A percentile compares a stretch with the other conserved stretches of the same genome.
These are phyloP conservation scores for Arabis alpina DNA, from an alignment of 345 rosid species.

Conservation along the genomic window DNA sequence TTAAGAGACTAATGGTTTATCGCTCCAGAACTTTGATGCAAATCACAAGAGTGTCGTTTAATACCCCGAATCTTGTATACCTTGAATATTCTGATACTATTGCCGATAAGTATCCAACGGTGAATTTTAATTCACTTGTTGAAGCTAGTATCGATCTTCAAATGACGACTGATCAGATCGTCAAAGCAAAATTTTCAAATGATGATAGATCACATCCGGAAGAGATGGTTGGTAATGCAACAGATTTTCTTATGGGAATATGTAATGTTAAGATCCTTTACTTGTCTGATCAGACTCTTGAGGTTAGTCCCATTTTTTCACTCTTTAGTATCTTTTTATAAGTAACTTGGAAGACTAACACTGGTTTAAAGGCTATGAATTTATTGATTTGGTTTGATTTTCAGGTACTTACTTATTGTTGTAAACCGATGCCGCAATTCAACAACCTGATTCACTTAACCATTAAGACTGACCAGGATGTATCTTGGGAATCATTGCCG, in stretches of 20 bases:
- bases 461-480: not conserved
- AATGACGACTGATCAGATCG: not conserved
- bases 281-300: not conserved
- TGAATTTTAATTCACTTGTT: not conserved
- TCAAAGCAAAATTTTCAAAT: too few species aligned
- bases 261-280: not conserved
- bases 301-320: not conserved
- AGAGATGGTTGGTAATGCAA: not conserved
- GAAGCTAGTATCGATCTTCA: not conserved
- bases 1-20: not conserved
- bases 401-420: constrained; percentile 8
- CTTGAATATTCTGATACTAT: not conserved
- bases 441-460: constrained; percentile 13
- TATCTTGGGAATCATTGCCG: constrained; percentile 4
- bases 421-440: not conserved
- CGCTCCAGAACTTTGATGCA: not conserved
- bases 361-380: not conserved
- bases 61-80: not conserved
- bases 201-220: too few species aligned
- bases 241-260: not conserved
- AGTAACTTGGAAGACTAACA: too few species aligned
- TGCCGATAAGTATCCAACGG: constrained; percentile 6
- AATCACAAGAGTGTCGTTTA: not conserved
- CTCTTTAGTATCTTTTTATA: not conserved
- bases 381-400: not conserved